These are phyloP conservation scores for Epichloe coenophiala DNA, from an alignment of 2,329 filamentous ascomycete species.

Conservation along the genomic window DNA sequence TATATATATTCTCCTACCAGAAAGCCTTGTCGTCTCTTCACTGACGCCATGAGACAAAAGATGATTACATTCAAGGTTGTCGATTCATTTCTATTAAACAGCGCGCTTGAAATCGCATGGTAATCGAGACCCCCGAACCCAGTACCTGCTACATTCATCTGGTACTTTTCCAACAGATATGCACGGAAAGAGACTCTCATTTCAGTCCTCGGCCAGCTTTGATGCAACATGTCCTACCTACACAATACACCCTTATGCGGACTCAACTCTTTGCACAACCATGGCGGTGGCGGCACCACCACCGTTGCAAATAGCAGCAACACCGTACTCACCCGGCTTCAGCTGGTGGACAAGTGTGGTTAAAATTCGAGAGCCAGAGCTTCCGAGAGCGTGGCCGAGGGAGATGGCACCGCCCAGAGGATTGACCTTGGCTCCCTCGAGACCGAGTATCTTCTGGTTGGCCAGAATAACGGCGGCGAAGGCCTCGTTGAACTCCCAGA, in stretches of 20 bases:
- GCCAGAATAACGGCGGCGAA: constrained; percentile 93
- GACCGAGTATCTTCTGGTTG: constrained; percentile 80
- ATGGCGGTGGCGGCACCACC: constrained; percentile 85
- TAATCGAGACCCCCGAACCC: background rate
- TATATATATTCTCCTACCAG: too few species aligned
- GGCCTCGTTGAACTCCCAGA: constrained; percentile 98
- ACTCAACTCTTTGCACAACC: constrained; percentile 72
- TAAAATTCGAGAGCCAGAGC: constrained; percentile 82
- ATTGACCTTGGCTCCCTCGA: constrained; percentile 71
- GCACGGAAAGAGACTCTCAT: background rate
- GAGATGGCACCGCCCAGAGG: constrained; percentile 84
- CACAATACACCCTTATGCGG: constrained; percentile 23
- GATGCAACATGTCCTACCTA: background rate
- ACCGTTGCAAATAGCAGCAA: constrained; percentile 93
- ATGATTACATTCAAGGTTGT: background rate
- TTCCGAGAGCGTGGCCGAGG: constrained; percentile 81
- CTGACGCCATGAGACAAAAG: background rate
- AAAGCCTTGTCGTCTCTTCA: too few species aligned
- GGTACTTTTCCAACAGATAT: background rate
- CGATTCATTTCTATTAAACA: background rate
- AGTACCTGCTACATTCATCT: background rate
- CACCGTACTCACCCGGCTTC: constrained; percentile 83
- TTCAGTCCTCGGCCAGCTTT: background rate
- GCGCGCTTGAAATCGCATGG: background rate
- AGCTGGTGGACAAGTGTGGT: constrained; percentile 85